Evolutionary conservation across 2,329 filamentous ascomycete genomes (phyloP).

Genomic region (Clonostachys solani): DNA sequence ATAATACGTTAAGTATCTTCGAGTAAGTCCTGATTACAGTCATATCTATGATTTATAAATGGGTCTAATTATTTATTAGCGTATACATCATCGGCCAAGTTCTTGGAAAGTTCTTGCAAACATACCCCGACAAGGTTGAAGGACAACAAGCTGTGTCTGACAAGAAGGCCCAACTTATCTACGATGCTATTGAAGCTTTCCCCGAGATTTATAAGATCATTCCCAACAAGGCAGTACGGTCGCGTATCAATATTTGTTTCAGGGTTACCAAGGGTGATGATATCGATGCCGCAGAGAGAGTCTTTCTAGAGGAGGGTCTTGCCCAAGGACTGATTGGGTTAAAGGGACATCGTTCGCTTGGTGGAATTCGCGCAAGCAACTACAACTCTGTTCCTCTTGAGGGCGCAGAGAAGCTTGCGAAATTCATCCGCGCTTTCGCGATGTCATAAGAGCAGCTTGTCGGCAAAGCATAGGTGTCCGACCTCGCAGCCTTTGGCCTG

Average conservation of each 20-base stretch:
- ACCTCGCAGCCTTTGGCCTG: no score
- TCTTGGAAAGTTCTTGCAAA: constrained; percentile 67
- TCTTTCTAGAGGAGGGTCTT: constrained; percentile 71
- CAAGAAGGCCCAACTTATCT: constrained; percentile 76
- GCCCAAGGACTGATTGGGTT: constrained; percentile 69
- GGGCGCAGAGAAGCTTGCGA: constrained; percentile 63
- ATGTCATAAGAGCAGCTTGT: no score
- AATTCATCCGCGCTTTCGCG: constrained; percentile 55
- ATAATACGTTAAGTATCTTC: constrained; percentile 95
- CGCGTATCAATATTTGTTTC: constrained; percentile 96
- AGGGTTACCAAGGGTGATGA: constrained; percentile 58
- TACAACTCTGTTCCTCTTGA: constrained; percentile 79
- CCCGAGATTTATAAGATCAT: constrained; percentile 71
- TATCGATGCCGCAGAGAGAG: constrained; percentile 68
- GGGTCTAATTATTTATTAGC: constrained; percentile 36
- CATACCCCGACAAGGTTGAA: constrained; percentile 63
- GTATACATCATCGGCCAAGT: constrained; percentile 90
- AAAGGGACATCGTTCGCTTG: constrained; percentile 84
- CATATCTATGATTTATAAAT: background rate
- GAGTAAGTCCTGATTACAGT: no score
- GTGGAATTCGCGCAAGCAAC: constrained; percentile 84
- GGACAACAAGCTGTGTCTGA: constrained; percentile 73
- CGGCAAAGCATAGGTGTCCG: no score
- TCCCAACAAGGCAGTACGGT: constrained; percentile 70
- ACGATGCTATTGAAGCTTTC: constrained; percentile 70